Evolutionary conservation across 352 stramenopile species (phyloP), one percentile per base, ranked within the genome.

Genomic region (Globisporangium canariense): DNA sequence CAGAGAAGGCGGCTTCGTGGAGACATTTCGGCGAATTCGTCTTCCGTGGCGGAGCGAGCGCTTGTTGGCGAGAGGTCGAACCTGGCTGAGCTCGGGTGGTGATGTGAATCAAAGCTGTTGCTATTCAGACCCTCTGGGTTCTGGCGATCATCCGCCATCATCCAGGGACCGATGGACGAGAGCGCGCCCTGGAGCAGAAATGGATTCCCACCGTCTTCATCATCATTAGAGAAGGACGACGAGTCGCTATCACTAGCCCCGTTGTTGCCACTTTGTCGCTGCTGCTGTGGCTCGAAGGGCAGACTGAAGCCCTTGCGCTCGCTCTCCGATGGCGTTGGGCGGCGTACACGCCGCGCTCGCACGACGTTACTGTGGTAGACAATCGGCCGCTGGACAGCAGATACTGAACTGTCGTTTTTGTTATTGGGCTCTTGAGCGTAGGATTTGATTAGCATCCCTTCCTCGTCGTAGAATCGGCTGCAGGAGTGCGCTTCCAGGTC

Each of bases 1-100:
- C 80, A 89, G 7, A 91, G 62, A n/a, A 91, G 62, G 0, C 79
- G 78, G 43, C 74, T 87, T 32, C 82, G 79, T 49, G 82, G 82
- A 0, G 81, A 91, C 32, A 85, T 64, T n/a, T 70, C 60, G 4
- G 74, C 62, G 4, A 81, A 32, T 1, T 64, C 54, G 53, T 60
- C 60, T 36, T 71, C 66, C 22, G 11, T 50, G 8, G 52, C 8
- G 46, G 47, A 51, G 1, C 55, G n/a, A 32, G 55, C 30, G 9
- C 30, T 28, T 18, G 45, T 40, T 4, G 62, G 58, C 8, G 65
- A 62, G 0, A 34, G n/a, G 34, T 25, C 57, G 1, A 34, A 52
- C 11, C 66, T 16, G 4, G 49, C 58, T 3, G 53, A 58, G 25
- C 8, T 16, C 7, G 46, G 25, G 5, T 55, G 16, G 7, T 38